Base-by-base conservation (phyloP, 345 rosid species). In the Carallia brachiata region DNA sequence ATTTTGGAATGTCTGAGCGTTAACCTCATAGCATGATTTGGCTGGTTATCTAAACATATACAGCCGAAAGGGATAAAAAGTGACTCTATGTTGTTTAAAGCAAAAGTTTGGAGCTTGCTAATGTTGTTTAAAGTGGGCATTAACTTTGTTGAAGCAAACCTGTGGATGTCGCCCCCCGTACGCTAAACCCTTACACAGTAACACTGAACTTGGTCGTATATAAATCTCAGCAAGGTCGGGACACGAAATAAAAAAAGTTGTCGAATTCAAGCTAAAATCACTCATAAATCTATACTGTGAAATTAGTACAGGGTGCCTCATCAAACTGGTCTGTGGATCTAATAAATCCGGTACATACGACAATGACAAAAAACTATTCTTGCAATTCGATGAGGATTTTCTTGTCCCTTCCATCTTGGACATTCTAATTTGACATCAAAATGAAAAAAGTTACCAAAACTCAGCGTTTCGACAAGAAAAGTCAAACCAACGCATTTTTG, bases 81-180 rank as follows among this genome's bases (percentile, higher is more conserved):
- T 56, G 19, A 66, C 23, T 28, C 34, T 31, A 8, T 54, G 56
- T 27, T 23, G 54, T 56, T 18, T 62, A 76, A 60, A 59, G 70
- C 9, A 27, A 66, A 58, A 73, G 52, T 48, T 37, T 55, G 52
- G 36, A 64, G 48, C 48, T 23, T 31, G 47, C 23, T 36, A 55
- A 23, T 72, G 84, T 75, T 66, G 40, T 62, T 69, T 66, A 78
- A 77, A 71, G 64, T 18, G 16, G 66, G 44, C 15, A 44, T 72
- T 55, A n/a, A 19, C 3, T 13, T 54, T 55, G 32, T 32, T 4
- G 66, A 77, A 78, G 61, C 36, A 15, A 72, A 66, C 66, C 68
- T 65, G 66, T 62, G 36, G 61, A 62, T 53, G 64, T 65, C 61
- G n/a, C n/a, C 57, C 60, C 52, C 37, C 27, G 9, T 13, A 10